These are phyloP conservation scores for Melanopsichium pennsylvanicum DNA, from an alignment of 1,284 basidiomycete species.

Conservation along the genomic window DNA sequence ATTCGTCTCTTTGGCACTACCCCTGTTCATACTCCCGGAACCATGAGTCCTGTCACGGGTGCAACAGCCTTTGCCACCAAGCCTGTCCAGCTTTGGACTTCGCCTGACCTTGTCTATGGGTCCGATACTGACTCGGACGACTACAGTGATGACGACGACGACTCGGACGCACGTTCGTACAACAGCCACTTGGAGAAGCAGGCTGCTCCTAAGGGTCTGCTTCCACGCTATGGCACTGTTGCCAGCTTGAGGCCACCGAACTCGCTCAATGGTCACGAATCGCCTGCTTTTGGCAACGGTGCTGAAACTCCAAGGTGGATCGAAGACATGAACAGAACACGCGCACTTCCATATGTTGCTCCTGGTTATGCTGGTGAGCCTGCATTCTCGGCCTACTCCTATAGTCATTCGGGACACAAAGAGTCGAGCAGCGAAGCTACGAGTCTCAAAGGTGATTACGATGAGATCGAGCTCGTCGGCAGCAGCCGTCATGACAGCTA, in stretches of 20 bases:
- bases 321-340: conserved; percentile 33
- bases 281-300: conserved; percentile 11
- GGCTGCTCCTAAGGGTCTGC: neutral
- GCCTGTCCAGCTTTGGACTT: conserved; percentile 37
- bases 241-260: conserved; percentile 5
- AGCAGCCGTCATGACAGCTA: neutral
- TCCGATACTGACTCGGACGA: conserved; percentile 34
- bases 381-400: conserved; percentile 11
- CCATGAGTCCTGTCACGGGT: too few relatives aligned
- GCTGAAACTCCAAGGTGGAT: conserved; percentile 43
- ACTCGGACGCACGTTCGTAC: conserved; percentile 18
- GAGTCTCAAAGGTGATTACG: conserved; percentile 12
- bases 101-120: conserved; percentile 43
- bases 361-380: conserved; percentile 23
- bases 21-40: conserved; percentile 11
- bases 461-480: conserved; percentile 28
- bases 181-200: conserved; percentile 17
- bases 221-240: conserved; percentile 30
- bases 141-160: conserved; percentile 17
- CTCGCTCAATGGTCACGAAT: conserved; percentile 10
- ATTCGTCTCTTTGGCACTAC: conserved; percentile 12
- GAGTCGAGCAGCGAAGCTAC: conserved; percentile 3
- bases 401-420: conserved; percentile 9
- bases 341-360: conserved; percentile 35
- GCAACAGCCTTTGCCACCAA: conserved; percentile 3